A percentile compares a stretch with the other conserved stretches of the same genome.
Conservation (phyloP, 305 asterid genomes). For the Fraxinus albicans region DNA sequence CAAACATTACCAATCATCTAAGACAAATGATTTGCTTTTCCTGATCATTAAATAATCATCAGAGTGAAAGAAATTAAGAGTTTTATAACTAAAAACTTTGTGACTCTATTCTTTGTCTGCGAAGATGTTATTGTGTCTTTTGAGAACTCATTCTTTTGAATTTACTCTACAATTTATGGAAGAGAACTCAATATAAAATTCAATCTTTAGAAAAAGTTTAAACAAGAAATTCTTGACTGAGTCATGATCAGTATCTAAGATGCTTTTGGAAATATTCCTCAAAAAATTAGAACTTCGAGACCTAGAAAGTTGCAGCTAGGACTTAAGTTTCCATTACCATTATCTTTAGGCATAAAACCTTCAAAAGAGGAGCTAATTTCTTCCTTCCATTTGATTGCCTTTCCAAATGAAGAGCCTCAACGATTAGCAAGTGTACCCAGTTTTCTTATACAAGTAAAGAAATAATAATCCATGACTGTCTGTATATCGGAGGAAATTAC, state of each 20-base stretch:
- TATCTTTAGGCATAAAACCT: not conserved
- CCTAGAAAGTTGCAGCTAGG: not conserved
- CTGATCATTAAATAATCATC: not conserved
- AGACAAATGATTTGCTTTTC: not conserved
- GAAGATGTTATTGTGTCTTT: not conserved
- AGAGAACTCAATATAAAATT: not conserved
- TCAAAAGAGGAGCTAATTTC: not conserved
- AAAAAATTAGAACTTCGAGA: not conserved
- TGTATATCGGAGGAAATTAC: not conserved
- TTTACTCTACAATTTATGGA: not conserved
- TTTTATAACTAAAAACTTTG: not conserved
- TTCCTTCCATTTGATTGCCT: not conserved
- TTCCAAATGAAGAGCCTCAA: not conserved
- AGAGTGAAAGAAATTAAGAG: not conserved
- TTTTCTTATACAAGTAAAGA: not conserved
- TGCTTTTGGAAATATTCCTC: not conserved
- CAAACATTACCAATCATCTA: not conserved
- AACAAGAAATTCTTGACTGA: not conserved
- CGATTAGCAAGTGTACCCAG: not conserved
- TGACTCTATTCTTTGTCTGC: not conserved
- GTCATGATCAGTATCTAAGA: not conserved
- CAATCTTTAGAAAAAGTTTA: not conserved
- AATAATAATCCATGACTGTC: not conserved
- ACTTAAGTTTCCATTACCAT: not conserved
- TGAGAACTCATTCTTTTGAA: not conserved